These are phyloP conservation scores for Aspergillus vadensis DNA, from an alignment of 2,329 filamentous ascomycete genomes.

Conservation along the genomic window DNA sequence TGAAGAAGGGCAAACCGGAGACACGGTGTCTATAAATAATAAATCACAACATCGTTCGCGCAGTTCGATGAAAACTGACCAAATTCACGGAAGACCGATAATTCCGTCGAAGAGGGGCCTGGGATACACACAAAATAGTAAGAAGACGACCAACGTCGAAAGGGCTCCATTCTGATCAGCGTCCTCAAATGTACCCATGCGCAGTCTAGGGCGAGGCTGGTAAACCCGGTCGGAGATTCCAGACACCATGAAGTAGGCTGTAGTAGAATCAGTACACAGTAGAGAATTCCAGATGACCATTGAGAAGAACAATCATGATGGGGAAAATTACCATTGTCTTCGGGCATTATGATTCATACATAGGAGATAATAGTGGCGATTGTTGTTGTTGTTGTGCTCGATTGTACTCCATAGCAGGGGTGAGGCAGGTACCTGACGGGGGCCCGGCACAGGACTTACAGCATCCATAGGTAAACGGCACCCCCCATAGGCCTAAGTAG, in stretches of 20 bases:
- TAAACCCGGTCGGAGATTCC: neutral
- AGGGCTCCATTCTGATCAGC: neutral
- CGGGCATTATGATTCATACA: neutral
- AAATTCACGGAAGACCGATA: neutral
- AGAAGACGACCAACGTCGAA: neutral
- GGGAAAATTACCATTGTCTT: neutral
- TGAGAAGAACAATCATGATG: neutral
- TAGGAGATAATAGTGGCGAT: neutral
- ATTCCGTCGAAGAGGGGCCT: neutral
- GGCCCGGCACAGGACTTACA: neutral
- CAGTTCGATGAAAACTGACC: neutral
- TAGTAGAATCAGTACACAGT: neutral
- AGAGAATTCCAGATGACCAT: neutral
- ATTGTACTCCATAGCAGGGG: neutral
- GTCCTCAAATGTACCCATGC: neutral
- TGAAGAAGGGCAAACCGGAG: neutral
- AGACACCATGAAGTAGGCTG: neutral
- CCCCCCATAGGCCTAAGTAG: too few species aligned
- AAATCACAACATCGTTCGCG: neutral
- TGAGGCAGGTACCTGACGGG: neutral
- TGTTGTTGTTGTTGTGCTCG: neutral
- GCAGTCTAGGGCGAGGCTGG: constrained; percentile 3
- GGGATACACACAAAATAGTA: neutral
- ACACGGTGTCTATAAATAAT: neutral
- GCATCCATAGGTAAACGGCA: neutral